Conservation (phyloP, 768 basidiomycete species). For the Lentinula lateritia region DNA sequence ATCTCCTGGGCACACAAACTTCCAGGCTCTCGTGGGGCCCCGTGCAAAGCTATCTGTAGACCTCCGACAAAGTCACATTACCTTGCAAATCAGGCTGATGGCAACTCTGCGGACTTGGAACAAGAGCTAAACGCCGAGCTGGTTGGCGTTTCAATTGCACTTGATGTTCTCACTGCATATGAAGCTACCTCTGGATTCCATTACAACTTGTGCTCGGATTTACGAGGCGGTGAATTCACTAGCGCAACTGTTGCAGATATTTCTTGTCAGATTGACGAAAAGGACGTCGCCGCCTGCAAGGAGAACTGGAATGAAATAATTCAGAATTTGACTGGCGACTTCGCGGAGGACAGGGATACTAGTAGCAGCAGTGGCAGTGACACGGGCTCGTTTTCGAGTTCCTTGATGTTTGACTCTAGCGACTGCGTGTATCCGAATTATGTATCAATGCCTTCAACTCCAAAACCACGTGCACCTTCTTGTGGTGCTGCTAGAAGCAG, state of each 20-base stretch:
- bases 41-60: conserved; percentile 24
- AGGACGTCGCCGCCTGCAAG: conserved; percentile 25
- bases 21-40: conserved; percentile 21
- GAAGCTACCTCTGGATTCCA: conserved; percentile 35
- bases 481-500: not conserved
- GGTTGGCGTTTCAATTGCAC: conserved; percentile 31
- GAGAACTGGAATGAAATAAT: conserved; percentile 38
- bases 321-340: conserved; percentile 32
- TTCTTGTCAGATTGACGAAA: conserved; percentile 23
- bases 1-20: conserved; percentile 35
- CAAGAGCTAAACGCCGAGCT: conserved; percentile 31
- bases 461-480: conserved; percentile 27
- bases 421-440: not conserved
- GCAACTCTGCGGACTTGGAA: conserved; percentile 15
- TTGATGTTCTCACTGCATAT: conserved; percentile 31
- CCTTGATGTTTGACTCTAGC: not conserved
- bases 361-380: not conserved
- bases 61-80: not conserved
- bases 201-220: not conserved
- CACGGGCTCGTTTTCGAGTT: not conserved
- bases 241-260: not conserved
- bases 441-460: conserved; percentile 42
- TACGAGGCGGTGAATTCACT: not conserved
- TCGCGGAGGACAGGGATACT: not conserved
- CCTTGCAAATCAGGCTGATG: conserved; percentile 7